Evolutionary conservation across 495 filamentous ascomycete species (phyloP), one percentile per base, ranked within the genome.

Genomic region (Neurospora sublineolata): DNA sequence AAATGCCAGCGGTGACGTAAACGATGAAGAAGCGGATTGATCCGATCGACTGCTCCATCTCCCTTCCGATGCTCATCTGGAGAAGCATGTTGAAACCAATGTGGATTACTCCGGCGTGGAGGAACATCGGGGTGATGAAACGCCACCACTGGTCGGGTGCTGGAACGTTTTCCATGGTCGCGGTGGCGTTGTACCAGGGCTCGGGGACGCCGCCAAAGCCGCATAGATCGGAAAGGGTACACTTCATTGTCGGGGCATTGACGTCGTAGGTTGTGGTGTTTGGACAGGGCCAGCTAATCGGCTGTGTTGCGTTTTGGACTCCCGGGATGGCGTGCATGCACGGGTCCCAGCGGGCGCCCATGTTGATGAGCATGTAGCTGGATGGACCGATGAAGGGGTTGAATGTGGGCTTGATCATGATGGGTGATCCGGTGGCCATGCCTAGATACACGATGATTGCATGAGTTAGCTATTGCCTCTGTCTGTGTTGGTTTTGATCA

Each of bases 351-450:
- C 94, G 88, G 40, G 94, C 93, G 72, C 95, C 95, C 93, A 98
- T 97, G 78, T 95, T 96, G 80, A 99, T 97, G 73, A 95, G 89
- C 37, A 98, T 87, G 74, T 92, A 92, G 4, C 91, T 86, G 3
- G 94, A 96, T 3, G 95, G 95, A 0, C 95, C 95, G 77, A 99
- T 96, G 93, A 99, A 97, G 60, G 92, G 92, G 80, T 99, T 99
- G 83, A 98, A 94, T 12, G 83, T 82, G 5, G 95, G 96, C 37
- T 94, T 84, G 36, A 89, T 97, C 80, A 91, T 87, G 76, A 99
- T 97, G 12, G 94, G 93, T 2, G 89, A 89, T 69, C 87, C 87
- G 5, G 91, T 94, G 1, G 91, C 81, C 46, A 84, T 78, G 11
- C 80, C 88, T 79, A 64, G 37, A 27, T 36, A 3, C 27, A 27